Percentiles rank a stretch among this genome's conserved stretches.
These are phyloP conservation scores for Wickerhamomyces chambardii DNA, from an alignment of 805 yeast species.

Conservation along the genomic window DNA sequence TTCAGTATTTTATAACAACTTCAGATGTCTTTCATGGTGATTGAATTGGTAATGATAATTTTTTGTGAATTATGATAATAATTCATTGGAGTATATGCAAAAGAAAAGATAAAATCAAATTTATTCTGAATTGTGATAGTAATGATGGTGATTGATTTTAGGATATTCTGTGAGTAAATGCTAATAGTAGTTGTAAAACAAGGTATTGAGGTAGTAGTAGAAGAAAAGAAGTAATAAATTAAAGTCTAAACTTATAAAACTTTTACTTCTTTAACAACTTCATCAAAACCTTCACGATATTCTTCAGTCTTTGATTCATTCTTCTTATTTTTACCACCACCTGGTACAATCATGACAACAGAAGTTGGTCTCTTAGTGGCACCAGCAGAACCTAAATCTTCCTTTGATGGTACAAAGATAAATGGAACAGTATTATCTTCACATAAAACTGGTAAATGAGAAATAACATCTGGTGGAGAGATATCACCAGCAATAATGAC, in stretches of 20 bases:
- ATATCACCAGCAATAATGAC: conserved; percentile 97
- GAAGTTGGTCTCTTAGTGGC: conserved; percentile 99
- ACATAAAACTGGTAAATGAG: conserved; percentile 95
- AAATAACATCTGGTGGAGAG: conserved; percentile 93
- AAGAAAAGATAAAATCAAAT: too few species aligned
- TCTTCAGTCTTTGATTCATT: conserved; percentile 66
- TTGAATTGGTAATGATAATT: too few species aligned
- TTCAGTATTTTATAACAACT: too few species aligned
- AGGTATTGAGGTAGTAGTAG: too few species aligned
- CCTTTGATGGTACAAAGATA: conserved; percentile 93
- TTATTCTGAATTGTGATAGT: too few species aligned
- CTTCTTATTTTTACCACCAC: conserved; percentile 79
- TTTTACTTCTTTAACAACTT: conserved; percentile 84
- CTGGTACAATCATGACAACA: conserved; percentile 95
- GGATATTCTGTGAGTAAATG: too few species aligned
- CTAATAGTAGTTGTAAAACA: too few species aligned
- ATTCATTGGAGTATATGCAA: too few species aligned
- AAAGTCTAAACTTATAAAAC: conserved; percentile 4
- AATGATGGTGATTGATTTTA: too few species aligned
- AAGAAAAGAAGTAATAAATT: too few species aligned
- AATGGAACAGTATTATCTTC: conserved; percentile 91
- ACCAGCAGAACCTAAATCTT: conserved; percentile 97
- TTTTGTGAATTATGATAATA: too few species aligned
- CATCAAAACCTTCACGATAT: conserved; percentile 89
- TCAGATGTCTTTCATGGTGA: too few species aligned